phyloP scores from a whole-genome alignment of 306 rosid species.

The Lathyrus tuberosus region DNA sequence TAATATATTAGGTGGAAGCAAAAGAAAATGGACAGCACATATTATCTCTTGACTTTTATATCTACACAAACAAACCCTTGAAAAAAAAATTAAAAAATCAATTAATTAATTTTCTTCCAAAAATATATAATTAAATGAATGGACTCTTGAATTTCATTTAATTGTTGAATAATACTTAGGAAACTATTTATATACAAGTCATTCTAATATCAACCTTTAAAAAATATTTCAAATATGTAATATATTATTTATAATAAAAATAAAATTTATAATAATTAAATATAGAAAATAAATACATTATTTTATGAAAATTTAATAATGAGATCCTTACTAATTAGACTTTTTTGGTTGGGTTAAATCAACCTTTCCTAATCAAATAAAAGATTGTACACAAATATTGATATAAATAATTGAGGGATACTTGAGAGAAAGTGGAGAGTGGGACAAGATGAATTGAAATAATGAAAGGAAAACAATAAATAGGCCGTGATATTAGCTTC shows the following conservation, averaged over 20 bases:
- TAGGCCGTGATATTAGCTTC: constrained; percentile 56
- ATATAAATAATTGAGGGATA: constrained; percentile 38
- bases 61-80: background rate
- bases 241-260: background rate
- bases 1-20: constrained; percentile 36
- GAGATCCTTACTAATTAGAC: background rate
- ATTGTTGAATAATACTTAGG: background rate
- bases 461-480: constrained; percentile 48
- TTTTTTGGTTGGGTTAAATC: background rate
- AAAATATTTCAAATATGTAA: background rate
- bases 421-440: constrained; percentile 40
- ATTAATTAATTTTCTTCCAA: background rate
- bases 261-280: too few species aligned
- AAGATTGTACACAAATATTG: constrained; percentile 13
- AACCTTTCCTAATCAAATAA: background rate
- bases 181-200: background rate
- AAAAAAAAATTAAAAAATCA: background rate
- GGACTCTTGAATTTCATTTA: background rate
- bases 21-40: constrained; percentile 43
- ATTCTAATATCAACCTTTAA: too few species aligned
- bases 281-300: background rate
- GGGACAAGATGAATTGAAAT: constrained; percentile 42
- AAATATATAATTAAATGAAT: background rate
- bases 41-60: constrained; percentile 30
- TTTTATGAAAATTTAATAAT: too few species aligned